Evolutionary conservation across 768 basidiomycete genomes (phyloP), one percentile per base, ranked within the genome.

Genomic region (Collybia mongolica): DNA sequence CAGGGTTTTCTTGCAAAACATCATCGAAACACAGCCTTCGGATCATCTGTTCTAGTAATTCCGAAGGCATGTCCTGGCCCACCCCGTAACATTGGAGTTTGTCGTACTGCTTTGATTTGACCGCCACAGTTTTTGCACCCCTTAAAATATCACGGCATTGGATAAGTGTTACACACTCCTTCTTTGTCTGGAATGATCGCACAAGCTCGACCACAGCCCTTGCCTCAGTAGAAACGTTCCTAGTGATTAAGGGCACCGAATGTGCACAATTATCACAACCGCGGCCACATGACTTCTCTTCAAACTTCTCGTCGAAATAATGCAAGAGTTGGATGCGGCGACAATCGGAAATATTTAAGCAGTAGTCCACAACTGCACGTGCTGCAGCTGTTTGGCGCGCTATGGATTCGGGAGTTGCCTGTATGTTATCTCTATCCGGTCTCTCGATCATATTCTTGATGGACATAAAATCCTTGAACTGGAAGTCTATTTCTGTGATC

Each of bases 301-400:
- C 78, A 67, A 98, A 98, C 7, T 72, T 71, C 64, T 99, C 91
- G 54, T 82, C 84, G 58, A 97, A 98, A 66, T 91, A 90, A n/a
- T 79, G 77, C 15, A 99, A 80, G n/a, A 98, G 73, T 57, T 92
- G 90, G 5, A 81, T 76, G 2, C 97, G 86, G 12, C 97, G 85
- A 60, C 97, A 99, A 56, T 90, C 88, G 22, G 85, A 81, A 44
- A 82, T 76, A 66, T 97, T 93, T 51, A 69, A 63, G 66, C 91
- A 94, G 68, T 86, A 99, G 51, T 81, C 72, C n/a, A 85, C 75
- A 44, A 99, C 91, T 12, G 79, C 79, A 2, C 75, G 71, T 26
- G 88, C 74, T 9, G 83, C 85, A 2, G 77, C 77, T 46, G 77
- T 72, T 62, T 90, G 88, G 14, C 88, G 79, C 47, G 83, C 71